Conservation (phyloP, 176 grass and related monocot species). For the Melocanna baccifera region DNA sequence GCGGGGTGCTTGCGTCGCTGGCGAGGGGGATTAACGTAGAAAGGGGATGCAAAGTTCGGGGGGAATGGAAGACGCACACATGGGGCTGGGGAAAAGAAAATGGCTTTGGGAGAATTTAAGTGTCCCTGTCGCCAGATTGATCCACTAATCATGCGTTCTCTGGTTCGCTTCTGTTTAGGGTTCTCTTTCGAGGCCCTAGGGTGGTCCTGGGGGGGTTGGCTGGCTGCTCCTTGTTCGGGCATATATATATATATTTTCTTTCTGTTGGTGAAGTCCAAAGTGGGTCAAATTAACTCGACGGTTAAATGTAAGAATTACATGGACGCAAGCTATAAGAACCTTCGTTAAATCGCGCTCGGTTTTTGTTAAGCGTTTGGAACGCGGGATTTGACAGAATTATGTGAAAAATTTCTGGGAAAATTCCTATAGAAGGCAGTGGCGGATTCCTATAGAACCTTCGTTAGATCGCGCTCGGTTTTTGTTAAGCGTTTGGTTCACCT, state of each 20-base stretch:
- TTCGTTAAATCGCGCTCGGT: neutral
- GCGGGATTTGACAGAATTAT: neutral
- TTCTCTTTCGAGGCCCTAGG: slow-evolving; percentile 18
- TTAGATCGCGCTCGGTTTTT: too few relatives aligned
- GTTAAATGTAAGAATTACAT: too few relatives aligned
- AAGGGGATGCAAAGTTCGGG: neutral
- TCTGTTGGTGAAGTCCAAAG: too few relatives aligned
- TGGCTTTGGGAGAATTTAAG: slow-evolving; percentile 11
- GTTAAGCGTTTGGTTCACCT: too few relatives aligned
- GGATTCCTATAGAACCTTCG: too few relatives aligned
- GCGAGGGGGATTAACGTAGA: neutral
- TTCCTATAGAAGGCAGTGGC: too few relatives aligned
- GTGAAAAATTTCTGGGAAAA: too few relatives aligned
- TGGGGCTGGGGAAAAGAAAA: neutral
- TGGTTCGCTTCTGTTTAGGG: slow-evolving; percentile 8
- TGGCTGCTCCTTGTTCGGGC: neutral
- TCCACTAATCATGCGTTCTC: slow-evolving; percentile 2
- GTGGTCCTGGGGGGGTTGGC: slow-evolving; percentile 25
- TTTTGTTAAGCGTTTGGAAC: neutral
- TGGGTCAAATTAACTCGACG: too few relatives aligned
- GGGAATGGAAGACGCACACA: neutral
- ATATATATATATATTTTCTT: neutral
- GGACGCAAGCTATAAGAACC: neutral
- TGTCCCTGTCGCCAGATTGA: slow-evolving; percentile 32
- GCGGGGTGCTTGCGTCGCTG: neutral